These are phyloP conservation scores for Wickerhamiella cacticola DNA, from an alignment of 805 yeast species.

Conservation along the genomic window DNA sequence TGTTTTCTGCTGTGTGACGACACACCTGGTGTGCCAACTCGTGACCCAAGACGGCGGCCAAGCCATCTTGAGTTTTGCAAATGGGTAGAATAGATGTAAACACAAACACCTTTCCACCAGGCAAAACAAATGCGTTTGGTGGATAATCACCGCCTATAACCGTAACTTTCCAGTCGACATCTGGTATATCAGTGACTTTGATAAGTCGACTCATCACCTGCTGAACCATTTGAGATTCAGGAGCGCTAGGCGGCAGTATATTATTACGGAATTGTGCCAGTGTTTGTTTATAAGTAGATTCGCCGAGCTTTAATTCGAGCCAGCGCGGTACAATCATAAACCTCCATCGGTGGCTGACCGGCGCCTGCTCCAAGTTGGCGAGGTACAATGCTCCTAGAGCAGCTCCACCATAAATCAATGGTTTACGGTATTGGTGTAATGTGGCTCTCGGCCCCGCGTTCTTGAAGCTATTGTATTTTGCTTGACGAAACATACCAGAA, in stretches of 20 bases:
- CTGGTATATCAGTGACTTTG: constrained; percentile 23
- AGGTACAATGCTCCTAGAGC: constrained; percentile 32
- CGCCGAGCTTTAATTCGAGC: constrained; percentile 53
- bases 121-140: constrained; percentile 93
- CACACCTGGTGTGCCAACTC: constrained; percentile 93
- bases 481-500: background rate
- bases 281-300: constrained; percentile 49
- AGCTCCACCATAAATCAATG: constrained; percentile 23
- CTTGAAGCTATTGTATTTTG: constrained; percentile 18
- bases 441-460: constrained; percentile 12
- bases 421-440: constrained; percentile 15
- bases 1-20: constrained; percentile 74
- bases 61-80: constrained; percentile 71
- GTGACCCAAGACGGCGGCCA: constrained; percentile 91
- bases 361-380: constrained; percentile 62
- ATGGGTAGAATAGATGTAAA: constrained; percentile 67
- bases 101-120: constrained; percentile 92
- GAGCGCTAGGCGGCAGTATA: constrained; percentile 53
- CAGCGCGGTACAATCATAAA: constrained; percentile 60
- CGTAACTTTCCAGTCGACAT: constrained; percentile 61
- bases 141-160: constrained; percentile 62
- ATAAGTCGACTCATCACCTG: constrained; percentile 54
- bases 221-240: constrained; percentile 45
- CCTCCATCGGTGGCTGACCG: constrained; percentile 60
- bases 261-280: constrained; percentile 40